Evolutionary conservation across 352 stramenopile genomes (phyloP).

Genomic region (Globisporangium polare): DNA sequence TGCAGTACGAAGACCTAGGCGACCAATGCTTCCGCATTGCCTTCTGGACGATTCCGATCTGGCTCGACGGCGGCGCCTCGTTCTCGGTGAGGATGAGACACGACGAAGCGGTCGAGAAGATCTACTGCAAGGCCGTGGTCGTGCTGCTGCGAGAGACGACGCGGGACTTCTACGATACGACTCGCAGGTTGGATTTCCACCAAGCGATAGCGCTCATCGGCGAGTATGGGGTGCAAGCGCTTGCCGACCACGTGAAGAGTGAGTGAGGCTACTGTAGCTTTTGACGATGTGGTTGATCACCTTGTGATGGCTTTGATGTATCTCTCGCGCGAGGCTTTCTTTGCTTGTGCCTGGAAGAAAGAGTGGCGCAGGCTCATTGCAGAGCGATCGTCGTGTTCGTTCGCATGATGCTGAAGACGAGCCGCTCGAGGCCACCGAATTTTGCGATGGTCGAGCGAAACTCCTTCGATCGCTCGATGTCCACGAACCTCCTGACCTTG

Average conservation of each 20-base stretch:
- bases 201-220: neutral
- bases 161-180: too few species aligned
- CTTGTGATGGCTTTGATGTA: too few species aligned
- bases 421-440: neutral
- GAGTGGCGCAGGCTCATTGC: conserved; percentile 34
- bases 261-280: neutral
- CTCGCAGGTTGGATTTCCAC: neutral
- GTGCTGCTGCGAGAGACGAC: too few species aligned
- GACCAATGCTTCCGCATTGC: neutral
- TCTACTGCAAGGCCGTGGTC: too few species aligned
- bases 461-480: neutral
- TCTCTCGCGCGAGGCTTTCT: too few species aligned
- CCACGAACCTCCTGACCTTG: neutral
- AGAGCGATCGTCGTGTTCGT: conserved; percentile 33
- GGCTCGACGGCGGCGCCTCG: too few species aligned
- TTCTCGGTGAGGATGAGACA: too few species aligned
- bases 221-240: neutral
- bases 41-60: neutral
- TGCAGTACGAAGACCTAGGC: neutral
- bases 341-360: conserved; percentile 16
- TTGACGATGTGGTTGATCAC: too few species aligned
- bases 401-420: conserved; percentile 2
- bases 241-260: neutral
- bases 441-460: neutral
- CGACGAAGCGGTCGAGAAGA: neutral